These are phyloP conservation scores for Nepenthes mirabilis DNA, from an alignment of 148 eudicot species.

Conservation along the genomic window DNA sequence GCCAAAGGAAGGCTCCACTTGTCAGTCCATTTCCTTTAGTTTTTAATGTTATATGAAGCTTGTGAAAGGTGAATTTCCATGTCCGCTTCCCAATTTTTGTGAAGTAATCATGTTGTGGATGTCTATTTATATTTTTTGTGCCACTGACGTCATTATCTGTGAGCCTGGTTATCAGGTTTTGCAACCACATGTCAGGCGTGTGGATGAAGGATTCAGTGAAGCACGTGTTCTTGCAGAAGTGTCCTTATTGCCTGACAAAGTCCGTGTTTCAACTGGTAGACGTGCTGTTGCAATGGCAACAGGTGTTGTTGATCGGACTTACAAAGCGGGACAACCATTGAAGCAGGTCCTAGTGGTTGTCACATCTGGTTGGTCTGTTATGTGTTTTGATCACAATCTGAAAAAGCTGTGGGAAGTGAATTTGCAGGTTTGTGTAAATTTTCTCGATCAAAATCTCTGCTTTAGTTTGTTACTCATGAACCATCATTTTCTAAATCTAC, in stretches of 20 bases:
- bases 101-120: too few relatives aligned
- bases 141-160: neutral
- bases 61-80: too few relatives aligned
- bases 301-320: constrained; percentile 58
- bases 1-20: too few relatives aligned
- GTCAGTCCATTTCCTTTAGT: too few relatives aligned
- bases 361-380: constrained; percentile 93
- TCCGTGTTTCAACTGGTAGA: constrained; percentile 81
- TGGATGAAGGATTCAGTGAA: constrained; percentile 88
- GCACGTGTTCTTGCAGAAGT: constrained; percentile 86
- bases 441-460: neutral
- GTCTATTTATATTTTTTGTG: neutral
- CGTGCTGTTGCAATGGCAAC: constrained; percentile 98
- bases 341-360: constrained; percentile 96
- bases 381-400: constrained; percentile 98
- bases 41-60: too few relatives aligned
- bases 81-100: too few relatives aligned
- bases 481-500: neutral
- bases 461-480: neutral
- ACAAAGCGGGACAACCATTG: constrained; percentile 50
- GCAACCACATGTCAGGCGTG: constrained; percentile 80
- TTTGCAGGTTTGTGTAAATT: constrained; percentile 43
- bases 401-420: constrained; percentile 85
- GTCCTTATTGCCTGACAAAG: constrained; percentile 80
- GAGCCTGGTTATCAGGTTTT: constrained; percentile 40